These are phyloP conservation scores for Boehmeria nivea DNA, from an alignment of 306 rosid species.

Conservation along the genomic window DNA sequence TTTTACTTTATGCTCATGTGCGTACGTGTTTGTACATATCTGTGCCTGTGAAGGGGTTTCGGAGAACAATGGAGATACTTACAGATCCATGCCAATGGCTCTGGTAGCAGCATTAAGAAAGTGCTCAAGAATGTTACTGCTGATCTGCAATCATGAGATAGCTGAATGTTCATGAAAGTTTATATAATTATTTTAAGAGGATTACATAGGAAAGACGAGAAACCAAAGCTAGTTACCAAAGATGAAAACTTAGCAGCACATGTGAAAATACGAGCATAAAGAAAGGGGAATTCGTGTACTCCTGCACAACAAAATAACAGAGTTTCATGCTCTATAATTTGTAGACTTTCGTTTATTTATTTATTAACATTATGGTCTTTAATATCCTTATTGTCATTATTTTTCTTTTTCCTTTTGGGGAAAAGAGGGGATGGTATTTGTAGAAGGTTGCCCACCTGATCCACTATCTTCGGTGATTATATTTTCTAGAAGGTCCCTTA, in stretches of 20 bases:
- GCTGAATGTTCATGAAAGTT: background rate
- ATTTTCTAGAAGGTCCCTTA: constrained; percentile 53
- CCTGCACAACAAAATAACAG: constrained; percentile 39
- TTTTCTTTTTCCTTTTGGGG: background rate
- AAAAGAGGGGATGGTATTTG: too few relatives aligned
- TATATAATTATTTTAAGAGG: constrained; percentile 7
- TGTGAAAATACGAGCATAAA: constrained; percentile 76
- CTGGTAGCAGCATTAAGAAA: constrained; percentile 67
- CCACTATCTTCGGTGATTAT: constrained; percentile 57
- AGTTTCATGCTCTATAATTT: constrained; percentile 17
- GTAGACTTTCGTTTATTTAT: background rate
- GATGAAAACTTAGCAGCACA: constrained; percentile 82
- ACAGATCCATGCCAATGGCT: constrained; percentile 79
- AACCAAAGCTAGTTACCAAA: constrained; percentile 44
- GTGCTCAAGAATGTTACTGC: constrained; percentile 52
- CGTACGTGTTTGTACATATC: background rate
- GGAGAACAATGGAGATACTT: constrained; percentile 25
- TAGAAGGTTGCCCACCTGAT: constrained; percentile 40
- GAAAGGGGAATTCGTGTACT: constrained; percentile 72
- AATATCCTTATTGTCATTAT: background rate
- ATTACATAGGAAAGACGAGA: background rate
- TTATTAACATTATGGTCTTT: background rate
- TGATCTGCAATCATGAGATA: constrained; percentile 44
- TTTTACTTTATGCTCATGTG: background rate
- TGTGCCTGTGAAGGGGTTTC: background rate